phyloP scores from a whole-genome alignment of 371 early-diverging fungal species.

The Apophysomyces sp. region DNA sequence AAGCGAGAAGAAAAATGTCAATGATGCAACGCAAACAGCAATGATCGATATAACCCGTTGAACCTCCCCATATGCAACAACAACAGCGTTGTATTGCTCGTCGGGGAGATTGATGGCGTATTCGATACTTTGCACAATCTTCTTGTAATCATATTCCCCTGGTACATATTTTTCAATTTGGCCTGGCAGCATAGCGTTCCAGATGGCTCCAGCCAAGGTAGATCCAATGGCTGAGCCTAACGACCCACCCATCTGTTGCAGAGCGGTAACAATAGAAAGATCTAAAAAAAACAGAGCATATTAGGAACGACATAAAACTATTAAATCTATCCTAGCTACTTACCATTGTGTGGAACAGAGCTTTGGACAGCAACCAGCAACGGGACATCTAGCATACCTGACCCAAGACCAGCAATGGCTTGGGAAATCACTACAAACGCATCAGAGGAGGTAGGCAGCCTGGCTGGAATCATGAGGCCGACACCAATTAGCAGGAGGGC shows the following conservation, averaged over 20 bases:
- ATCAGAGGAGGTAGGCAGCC: constrained; percentile 25
- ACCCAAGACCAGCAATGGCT: constrained; percentile 36
- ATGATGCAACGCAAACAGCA: constrained; percentile 20
- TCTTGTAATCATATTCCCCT: constrained; percentile 26
- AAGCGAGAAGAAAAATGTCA: constrained; percentile 21
- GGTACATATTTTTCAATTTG: constrained; percentile 31
- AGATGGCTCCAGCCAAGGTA: constrained; percentile 38
- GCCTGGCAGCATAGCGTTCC: constrained; percentile 35
- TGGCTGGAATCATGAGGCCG: constrained; percentile 45
- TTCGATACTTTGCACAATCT: constrained; percentile 23
- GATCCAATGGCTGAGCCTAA: constrained; percentile 32
- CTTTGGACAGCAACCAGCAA: constrained; percentile 35
- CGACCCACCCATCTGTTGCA: constrained; percentile 35
- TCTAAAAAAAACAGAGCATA: constrained; percentile 13
- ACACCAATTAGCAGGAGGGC: constrained; percentile 49
- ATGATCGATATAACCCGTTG: constrained; percentile 29
- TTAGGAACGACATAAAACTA: background rate
- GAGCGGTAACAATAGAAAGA: constrained; percentile 36
- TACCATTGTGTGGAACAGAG: constrained; percentile 35
- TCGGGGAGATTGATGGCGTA: constrained; percentile 25
- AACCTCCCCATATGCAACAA: constrained; percentile 28
- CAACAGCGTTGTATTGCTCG: constrained; percentile 29
- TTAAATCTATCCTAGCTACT: background rate
- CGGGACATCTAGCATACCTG: constrained; percentile 33
- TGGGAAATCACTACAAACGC: constrained; percentile 35